Conservation (phyloP, 148 eudicot genomes). For the Nyssa sinensis region DNA sequence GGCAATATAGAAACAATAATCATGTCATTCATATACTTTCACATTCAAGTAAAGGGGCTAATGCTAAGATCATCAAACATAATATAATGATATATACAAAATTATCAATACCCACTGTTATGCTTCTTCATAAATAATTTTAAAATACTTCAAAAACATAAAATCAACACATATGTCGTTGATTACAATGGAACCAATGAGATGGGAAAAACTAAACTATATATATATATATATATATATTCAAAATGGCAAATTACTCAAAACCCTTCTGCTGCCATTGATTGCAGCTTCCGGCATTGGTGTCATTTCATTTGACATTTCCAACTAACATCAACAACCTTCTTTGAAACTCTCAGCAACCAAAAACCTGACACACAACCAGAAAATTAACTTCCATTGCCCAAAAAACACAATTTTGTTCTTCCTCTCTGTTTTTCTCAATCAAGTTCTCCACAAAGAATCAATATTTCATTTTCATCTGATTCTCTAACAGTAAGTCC, state of each 20-base stretch:
- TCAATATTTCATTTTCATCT: neutral
- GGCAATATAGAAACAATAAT: too few relatives aligned
- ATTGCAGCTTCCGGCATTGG: neutral
- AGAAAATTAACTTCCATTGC: slow-evolving; percentile 5
- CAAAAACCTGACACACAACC: slow-evolving; percentile 8
- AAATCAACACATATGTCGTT: slow-evolving; percentile 9
- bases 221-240: neutral
- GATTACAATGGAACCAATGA: slow-evolving; percentile 2
- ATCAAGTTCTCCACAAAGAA: neutral
- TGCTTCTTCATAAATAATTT: neutral
- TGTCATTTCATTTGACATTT: slow-evolving; percentile 12
- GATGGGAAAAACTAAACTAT: neutral
- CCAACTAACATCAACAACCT: slow-evolving; percentile 18
- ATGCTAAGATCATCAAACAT: neutral
- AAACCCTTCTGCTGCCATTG: neutral
- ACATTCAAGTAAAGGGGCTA: too few relatives aligned
- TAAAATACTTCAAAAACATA: neutral
- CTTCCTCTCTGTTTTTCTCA: neutral
- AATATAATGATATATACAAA: neutral
- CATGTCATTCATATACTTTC: too few relatives aligned
- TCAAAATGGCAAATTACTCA: slow-evolving; percentile 7
- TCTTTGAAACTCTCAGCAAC: slow-evolving; percentile 24
- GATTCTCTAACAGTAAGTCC: neutral
- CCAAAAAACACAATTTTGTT: neutral
- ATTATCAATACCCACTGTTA: neutral